phyloP scores from a whole-genome alignment of 306 rosid species.

The Pterocarpus santalinus region DNA sequence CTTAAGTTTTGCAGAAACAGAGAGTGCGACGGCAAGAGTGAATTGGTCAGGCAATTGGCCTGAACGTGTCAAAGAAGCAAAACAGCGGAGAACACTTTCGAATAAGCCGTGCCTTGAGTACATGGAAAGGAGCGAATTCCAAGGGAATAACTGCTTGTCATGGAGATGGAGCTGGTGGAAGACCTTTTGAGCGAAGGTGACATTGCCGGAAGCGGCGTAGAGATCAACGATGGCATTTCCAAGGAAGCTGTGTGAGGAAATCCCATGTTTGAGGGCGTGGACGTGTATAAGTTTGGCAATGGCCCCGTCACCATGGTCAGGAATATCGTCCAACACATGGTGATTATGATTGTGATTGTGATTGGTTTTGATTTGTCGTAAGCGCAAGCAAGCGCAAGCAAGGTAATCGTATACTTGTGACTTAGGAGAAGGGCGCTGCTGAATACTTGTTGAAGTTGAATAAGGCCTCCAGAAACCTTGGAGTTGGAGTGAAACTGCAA shows the following conservation, averaged over 20 bases:
- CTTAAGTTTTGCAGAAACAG: conserved; percentile 64
- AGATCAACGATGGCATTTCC: conserved; percentile 65
- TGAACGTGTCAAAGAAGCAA: conserved; percentile 46
- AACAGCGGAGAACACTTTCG: conserved; percentile 51
- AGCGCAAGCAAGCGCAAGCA: conserved; percentile 36
- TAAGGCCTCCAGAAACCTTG: neutral
- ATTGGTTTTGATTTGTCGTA: conserved; percentile 38
- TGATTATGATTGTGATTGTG: conserved; percentile 13
- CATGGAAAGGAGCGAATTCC: conserved; percentile 73
- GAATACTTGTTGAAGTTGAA: neutral
- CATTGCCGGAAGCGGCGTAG: conserved; percentile 65
- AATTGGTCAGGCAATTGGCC: conserved; percentile 62
- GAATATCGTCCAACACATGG: conserved; percentile 54
- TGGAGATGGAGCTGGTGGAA: conserved; percentile 65
- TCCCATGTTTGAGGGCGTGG: conserved; percentile 53
- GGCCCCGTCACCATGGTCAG: neutral
- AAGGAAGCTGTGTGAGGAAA: conserved; percentile 56
- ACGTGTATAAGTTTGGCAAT: conserved; percentile 57
- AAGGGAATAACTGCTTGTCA: conserved; percentile 61
- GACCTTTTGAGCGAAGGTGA: conserved; percentile 56
- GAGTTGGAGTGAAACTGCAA: neutral
- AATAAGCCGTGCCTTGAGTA: conserved; percentile 55
- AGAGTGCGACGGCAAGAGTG: conserved; percentile 67
- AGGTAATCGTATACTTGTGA: conserved; percentile 33
- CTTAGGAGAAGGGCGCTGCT: neutral